Conservation (phyloP, 1,284 basidiomycete genomes). For the Ustilago nuda region DNA sequence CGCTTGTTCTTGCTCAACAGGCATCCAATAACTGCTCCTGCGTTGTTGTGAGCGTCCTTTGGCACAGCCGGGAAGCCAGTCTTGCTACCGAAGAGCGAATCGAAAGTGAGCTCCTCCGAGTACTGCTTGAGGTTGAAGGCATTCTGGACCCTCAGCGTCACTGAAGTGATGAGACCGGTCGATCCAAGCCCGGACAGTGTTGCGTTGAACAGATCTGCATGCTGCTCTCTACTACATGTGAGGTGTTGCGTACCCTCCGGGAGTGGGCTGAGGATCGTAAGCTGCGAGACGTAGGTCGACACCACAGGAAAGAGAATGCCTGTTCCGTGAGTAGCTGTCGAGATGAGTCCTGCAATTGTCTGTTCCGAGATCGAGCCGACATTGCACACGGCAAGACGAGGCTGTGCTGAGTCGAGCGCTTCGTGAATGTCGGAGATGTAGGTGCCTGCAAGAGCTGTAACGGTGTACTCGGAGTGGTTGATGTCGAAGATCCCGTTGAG, state of each 20-base stretch:
- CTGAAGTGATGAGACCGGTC: constrained; percentile 86
- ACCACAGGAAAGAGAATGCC: constrained; percentile 85
- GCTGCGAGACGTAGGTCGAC: constrained; percentile 81
- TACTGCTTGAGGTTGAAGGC: constrained; percentile 86
- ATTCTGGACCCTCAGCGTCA: constrained; percentile 82
- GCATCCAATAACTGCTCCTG: constrained; percentile 43
- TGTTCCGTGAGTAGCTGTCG: constrained; percentile 94
- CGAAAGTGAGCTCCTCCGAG: constrained; percentile 77
- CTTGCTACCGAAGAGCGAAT: constrained; percentile 73
- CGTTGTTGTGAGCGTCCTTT: constrained; percentile 17
- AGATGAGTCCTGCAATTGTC: constrained; percentile 90
- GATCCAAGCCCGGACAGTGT: constrained; percentile 93
- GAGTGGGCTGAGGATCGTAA: constrained; percentile 75
- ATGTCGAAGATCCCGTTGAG: constrained; percentile 58
- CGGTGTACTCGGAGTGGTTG: constrained; percentile 31
- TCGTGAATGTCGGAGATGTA: constrained; percentile 68
- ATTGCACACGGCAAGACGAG: constrained; percentile 83
- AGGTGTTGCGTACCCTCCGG: constrained; percentile 75
- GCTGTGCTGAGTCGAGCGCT: constrained; percentile 75
- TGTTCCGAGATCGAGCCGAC: constrained; percentile 97
- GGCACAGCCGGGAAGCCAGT: constrained; percentile 43
- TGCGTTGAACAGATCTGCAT: constrained; percentile 85
- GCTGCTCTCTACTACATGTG: constrained; percentile 77
- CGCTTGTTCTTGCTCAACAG: constrained; percentile 55
- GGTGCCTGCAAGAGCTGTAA: constrained; percentile 66